A percentile compares a stretch with the other conserved stretches of the same genome.
Conservation (phyloP, 2,329 filamentous ascomycete species). For the Leptographium wingfieldii region DNA sequence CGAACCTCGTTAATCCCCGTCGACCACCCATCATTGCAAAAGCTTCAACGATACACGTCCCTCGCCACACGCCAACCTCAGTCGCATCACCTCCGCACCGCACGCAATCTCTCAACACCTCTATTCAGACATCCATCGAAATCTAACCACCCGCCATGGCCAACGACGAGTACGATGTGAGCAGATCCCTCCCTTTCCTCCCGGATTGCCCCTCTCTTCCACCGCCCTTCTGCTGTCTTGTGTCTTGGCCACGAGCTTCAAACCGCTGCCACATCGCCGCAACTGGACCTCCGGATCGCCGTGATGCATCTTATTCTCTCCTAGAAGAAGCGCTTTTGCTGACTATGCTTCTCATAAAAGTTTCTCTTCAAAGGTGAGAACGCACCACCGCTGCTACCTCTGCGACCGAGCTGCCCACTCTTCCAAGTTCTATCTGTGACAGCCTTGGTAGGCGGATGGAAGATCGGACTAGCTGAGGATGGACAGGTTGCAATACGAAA, state of each 20-base stretch:
- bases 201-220: constrained; percentile 1
- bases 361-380: constrained; percentile 94
- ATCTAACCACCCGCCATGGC: constrained; percentile 51
- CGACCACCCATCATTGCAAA: neutral
- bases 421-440: neutral
- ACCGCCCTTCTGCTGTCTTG: constrained; percentile 1
- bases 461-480: neutral
- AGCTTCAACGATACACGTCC: neutral
- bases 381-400: neutral
- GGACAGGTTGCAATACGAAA: neutral
- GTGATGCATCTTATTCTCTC: neutral
- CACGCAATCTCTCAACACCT: neutral
- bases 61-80: neutral
- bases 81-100: neutral
- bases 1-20: neutral
- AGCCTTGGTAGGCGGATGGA: neutral
- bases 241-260: neutral
- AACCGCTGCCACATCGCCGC: neutral
- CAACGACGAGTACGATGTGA: constrained; percentile 99
- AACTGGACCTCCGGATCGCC: neutral
- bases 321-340: constrained; percentile 5
- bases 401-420: neutral
- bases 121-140: neutral
- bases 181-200: constrained; percentile 20
- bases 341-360: constrained; percentile 30